phyloP scores from a whole-genome alignment of 257 asterid genomes.

The Ajuga chamaepitys region DNA sequence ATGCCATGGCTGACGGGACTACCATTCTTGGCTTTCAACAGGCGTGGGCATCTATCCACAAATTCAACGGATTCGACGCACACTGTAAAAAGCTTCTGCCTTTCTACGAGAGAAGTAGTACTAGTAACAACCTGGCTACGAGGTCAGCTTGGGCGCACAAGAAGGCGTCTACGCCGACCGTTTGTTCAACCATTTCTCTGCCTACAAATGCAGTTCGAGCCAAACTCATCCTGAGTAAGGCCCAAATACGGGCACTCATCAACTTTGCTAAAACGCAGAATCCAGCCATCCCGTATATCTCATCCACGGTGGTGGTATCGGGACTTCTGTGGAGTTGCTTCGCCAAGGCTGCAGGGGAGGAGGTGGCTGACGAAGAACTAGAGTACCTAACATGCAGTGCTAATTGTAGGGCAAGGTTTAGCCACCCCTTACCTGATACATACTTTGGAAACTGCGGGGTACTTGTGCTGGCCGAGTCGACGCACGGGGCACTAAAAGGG shows the following conservation, averaged over 20 bases:
- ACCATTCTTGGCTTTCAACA: background rate
- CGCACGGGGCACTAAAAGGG: slow-evolving; percentile 2
- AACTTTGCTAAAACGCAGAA: background rate
- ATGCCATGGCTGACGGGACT: background rate
- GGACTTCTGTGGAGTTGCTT: slow-evolving; percentile 15
- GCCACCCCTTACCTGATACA: background rate
- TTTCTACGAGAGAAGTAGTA: background rate
- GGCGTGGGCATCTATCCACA: background rate
- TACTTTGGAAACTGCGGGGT: slow-evolving; percentile 18
- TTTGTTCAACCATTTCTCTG: background rate
- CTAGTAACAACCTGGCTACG: background rate
- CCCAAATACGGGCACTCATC: background rate
- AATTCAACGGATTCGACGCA: background rate
- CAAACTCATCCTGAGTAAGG: background rate
- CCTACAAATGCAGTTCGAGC: background rate
- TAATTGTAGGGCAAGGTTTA: background rate
- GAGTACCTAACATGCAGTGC: background rate
- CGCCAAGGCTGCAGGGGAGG: slow-evolving; percentile 7
- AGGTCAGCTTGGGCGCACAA: background rate
- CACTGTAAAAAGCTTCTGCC: background rate
- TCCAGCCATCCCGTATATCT: background rate
- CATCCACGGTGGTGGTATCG: background rate
- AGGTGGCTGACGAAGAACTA: background rate
- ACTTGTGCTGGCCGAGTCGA: background rate
- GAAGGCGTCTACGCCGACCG: background rate